Percentiles rank a stretch among this genome's conserved stretches.
These are phyloP conservation scores for Aeminium ludgeri DNA, from an alignment of 495 filamentous ascomycete species.

Conservation along the genomic window DNA sequence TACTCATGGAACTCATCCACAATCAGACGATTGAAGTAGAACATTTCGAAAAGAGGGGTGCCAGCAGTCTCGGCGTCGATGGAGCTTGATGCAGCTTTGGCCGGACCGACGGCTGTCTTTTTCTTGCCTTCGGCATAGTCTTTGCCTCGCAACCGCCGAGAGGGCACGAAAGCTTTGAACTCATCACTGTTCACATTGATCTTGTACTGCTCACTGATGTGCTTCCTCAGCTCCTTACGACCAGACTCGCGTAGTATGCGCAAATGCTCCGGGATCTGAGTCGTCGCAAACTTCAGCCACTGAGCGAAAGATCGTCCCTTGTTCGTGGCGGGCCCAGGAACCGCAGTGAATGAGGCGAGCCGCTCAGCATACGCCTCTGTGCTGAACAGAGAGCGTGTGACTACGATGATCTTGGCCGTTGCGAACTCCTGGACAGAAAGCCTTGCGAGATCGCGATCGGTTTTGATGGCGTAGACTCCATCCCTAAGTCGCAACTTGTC, in stretches of 20 bases:
- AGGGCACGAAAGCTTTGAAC: slow-evolving; percentile 18
- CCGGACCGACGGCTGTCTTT: neutral
- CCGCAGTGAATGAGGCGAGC: slow-evolving; percentile 36
- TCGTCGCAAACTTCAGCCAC: slow-evolving; percentile 36
- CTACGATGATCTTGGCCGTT: slow-evolving; percentile 40
- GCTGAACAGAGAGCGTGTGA: slow-evolving; percentile 33
- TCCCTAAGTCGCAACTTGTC: slow-evolving; percentile 35
- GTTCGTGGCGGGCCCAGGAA: slow-evolving; percentile 26
- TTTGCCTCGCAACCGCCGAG: slow-evolving; percentile 18
- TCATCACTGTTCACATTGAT: slow-evolving; percentile 11
- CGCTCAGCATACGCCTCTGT: slow-evolving; percentile 31
- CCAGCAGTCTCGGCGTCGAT: slow-evolving; percentile 12
- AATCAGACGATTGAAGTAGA: slow-evolving; percentile 44
- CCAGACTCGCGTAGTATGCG: slow-evolving; percentile 21
- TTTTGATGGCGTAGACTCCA: slow-evolving; percentile 29
- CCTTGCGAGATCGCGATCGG: slow-evolving; percentile 20
- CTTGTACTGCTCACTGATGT: slow-evolving; percentile 19
- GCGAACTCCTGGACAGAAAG: slow-evolving; percentile 27
- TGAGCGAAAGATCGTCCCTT: slow-evolving; percentile 32
- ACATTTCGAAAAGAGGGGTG: slow-evolving; percentile 37
- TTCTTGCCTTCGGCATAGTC: slow-evolving; percentile 10
- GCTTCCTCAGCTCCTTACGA: slow-evolving; percentile 18
- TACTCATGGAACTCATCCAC: slow-evolving; percentile 55
- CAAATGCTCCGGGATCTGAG: slow-evolving; percentile 29
- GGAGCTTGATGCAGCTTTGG: neutral